Base-by-base conservation (phyloP, 2,329 filamentous ascomycete genomes). In the Grosmannia clavigera region DNA sequence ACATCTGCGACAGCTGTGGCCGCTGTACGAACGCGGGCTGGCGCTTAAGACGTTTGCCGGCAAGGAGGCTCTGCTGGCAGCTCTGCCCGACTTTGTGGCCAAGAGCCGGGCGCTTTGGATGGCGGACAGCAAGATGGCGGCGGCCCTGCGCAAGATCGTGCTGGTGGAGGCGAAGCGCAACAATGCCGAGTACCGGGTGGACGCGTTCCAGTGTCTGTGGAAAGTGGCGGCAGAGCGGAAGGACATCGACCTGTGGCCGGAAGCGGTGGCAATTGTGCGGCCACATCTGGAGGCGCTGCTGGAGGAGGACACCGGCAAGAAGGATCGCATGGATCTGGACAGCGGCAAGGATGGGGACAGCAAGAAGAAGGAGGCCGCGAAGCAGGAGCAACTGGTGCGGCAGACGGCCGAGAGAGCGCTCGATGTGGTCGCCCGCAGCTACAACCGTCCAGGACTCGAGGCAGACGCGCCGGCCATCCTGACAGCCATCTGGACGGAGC, bases 41-140 rank as follows among this genome's bases (percentile, higher is more conserved):
- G 82, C 84, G 2, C 84, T 95, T 14, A 97, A 96, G 78, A 96
- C 92, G 0, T 99, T 96, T 78, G 81, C 87, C 0, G 90, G 90
- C 27, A 99, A 99, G 70, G 91, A 96, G 72, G 85, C 84, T 65
- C 82, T 99, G 38, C 77, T 97, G 3, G 80, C 84, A 52, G 86
- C 88, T 6, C 90, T 94, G 70, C 86, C 90, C 4, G 81, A 84
- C 61, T 94, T 97, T 66, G 84, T 88, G 0, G 79, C 83, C 67
- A 83, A 85, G 63, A 82, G 81, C 0, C 80, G 79, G 64, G 71
- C 71, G 9, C 75, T 89, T 35, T 85, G 84, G 76, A 73, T 76
- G 55, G 70, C 71, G 6, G 80, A 86, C 64, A 63, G 69, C 0
- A 68, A 69, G 11, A 72, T 88, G 29, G 80, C 81, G 12, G 78